Percentiles rank a stretch among this genome's conserved stretches.
phyloP scores from a whole-genome alignment of 2,329 filamentous ascomycete species.

The Colletotrichum agaves region DNA sequence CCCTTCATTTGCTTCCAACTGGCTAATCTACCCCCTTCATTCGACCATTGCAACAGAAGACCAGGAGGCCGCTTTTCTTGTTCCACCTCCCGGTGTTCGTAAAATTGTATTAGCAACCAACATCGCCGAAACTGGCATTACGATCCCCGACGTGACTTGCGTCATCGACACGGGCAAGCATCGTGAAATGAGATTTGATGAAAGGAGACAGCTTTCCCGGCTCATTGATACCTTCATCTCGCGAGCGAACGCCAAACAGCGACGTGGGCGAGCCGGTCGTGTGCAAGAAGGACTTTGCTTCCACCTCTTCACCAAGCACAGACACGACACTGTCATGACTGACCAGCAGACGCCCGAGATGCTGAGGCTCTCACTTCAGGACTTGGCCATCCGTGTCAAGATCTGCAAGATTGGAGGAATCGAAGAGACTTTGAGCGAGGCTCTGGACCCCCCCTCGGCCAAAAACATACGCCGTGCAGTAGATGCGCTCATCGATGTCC shows the following conservation, averaged over 20 bases:
- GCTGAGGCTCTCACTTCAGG: conserved; percentile 91
- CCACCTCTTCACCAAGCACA: conserved; percentile 91
- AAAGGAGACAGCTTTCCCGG: conserved; percentile 88
- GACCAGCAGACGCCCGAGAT: conserved; percentile 98
- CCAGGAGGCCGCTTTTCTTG: conserved; percentile 89
- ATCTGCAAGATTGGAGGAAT: conserved; percentile 96
- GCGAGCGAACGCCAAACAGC: conserved; percentile 93
- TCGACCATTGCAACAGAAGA: conserved; percentile 97
- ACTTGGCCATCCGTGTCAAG: conserved; percentile 94
- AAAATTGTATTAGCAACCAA: conserved; percentile 98
- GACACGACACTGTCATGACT: conserved; percentile 85
- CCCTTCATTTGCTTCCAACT: conserved; percentile 77
- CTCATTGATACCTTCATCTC: conserved; percentile 96
- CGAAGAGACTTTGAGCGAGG: conserved; percentile 87
- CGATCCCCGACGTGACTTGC: conserved; percentile 96
- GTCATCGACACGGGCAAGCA: conserved; percentile 98
- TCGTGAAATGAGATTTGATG: conserved; percentile 97
- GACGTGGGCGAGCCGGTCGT: conserved; percentile 91
- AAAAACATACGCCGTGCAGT: conserved; percentile 95
- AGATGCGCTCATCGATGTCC: conserved; percentile 92
- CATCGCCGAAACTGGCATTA: conserved; percentile 98
- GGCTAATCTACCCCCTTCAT: conserved; percentile 90
- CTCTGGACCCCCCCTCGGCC: conserved; percentile 87
- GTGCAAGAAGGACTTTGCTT: conserved; percentile 96
- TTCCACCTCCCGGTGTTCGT: conserved; percentile 82